Base-by-base conservation (phyloP, 495 filamentous ascomycete species). In the Neurospora discreta region DNA sequence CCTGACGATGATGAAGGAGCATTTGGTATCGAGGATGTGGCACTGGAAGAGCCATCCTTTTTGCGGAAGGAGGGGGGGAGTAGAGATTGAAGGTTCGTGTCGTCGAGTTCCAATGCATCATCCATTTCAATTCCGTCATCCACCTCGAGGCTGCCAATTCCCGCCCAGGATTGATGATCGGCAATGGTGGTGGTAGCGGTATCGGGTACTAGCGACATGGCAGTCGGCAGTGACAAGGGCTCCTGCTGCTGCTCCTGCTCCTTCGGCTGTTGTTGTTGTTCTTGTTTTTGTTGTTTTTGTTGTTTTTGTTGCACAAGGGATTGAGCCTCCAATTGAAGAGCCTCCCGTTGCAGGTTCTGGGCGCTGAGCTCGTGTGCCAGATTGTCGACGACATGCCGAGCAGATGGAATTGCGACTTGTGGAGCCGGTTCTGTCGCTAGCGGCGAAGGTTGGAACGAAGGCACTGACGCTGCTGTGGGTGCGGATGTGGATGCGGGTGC, bases 291-390 rank as follows among this genome's bases (percentile, higher is more conserved):
- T 68, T 71, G 71, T n/a, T n/a, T n/a, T n/a, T n/a, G 74, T 38
- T 71, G 46, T 58, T 68, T 52, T 3, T 39, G 72, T 68, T 71
- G 71, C 39, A 30, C 58, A 23, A 36, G 23, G 6, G 23, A 46
- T 13, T 38, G 42, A 39, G 69, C 72, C 52, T 71, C 42, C 26
- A 73, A 58, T 71, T 15, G 20, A 23, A 58, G 20, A 58, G 20
- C 46, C 11, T 58, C 46, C 23, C 23, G 46, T 58, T 75, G 77
- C 30, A 79, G 73, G 41, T 78, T 77, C 41, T 84, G 81, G 44
- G 75, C 72, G 76, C 80, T 82, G 69, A 82, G 74, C 70, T 79
- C 77, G 71, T 74, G 77, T 23, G 78, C 78, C 68, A 83, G 72
- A 6, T 68, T 74, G 9, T 82, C 79, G 43, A 82, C 73, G 36